phyloP scores from a whole-genome alignment of 2,329 filamentous ascomycete species.

The Albifimbria verrucaria region DNA sequence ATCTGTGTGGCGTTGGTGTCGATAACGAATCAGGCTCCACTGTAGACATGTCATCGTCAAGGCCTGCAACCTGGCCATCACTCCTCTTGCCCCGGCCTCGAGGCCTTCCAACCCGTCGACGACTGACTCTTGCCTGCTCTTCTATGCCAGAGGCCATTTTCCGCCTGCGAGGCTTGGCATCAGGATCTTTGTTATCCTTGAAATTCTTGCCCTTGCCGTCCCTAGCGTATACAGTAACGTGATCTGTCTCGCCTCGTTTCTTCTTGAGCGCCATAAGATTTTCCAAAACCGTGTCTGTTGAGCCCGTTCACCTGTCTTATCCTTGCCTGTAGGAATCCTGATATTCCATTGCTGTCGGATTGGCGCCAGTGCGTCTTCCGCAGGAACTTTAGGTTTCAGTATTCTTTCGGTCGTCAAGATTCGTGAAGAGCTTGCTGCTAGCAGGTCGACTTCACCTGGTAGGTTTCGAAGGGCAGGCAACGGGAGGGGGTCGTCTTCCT shows the following conservation, averaged over 20 bases:
- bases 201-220: constrained; percentile 39
- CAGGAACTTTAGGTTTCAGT: constrained; percentile 43
- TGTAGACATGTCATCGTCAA: constrained; percentile 9
- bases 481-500: constrained; percentile 42
- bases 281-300: constrained; percentile 59
- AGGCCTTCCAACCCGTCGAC: constrained; percentile 17
- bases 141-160: constrained; percentile 17
- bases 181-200: constrained; percentile 38
- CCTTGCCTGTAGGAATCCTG: constrained; percentile 41
- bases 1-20: constrained; percentile 30
- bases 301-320: constrained; percentile 44
- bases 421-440: constrained; percentile 68
- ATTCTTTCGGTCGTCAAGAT: constrained; percentile 65
- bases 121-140: constrained; percentile 11
- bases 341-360: constrained; percentile 42
- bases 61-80: constrained; percentile 4
- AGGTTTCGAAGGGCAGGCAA: constrained; percentile 49
- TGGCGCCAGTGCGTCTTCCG: constrained; percentile 31
- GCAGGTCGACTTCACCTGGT: constrained; percentile 61
- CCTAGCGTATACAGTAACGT: constrained; percentile 57
- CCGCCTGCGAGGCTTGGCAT: constrained; percentile 31
- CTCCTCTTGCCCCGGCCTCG: constrained; percentile 14
- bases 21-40: constrained; percentile 19
- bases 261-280: constrained; percentile 63
- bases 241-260: constrained; percentile 60